A percentile compares a stretch with the other conserved stretches of the same genome.
Evolutionary conservation across 768 basidiomycete species (phyloP).

Genomic region (Mycena chlorophos): DNA sequence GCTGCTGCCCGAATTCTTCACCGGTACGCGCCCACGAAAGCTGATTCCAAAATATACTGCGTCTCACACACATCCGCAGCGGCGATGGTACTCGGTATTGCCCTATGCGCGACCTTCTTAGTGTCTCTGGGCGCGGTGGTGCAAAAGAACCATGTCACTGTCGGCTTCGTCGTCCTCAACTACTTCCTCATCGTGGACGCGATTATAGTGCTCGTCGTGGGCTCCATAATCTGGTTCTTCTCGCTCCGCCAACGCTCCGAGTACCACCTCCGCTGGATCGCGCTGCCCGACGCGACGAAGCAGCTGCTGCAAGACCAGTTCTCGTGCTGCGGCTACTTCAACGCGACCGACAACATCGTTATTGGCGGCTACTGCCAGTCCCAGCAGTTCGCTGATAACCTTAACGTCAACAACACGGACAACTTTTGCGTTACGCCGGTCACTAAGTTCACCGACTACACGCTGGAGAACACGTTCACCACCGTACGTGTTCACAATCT

Average conservation of each 20-base stretch:
- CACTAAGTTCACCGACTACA: slow-evolving; percentile 66
- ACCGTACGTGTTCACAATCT: slow-evolving; percentile 29
- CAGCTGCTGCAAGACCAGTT: slow-evolving; percentile 75
- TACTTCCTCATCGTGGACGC: slow-evolving; percentile 69
- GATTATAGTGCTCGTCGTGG: slow-evolving; percentile 60
- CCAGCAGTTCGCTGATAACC: slow-evolving; percentile 40
- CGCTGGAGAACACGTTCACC: slow-evolving; percentile 84
- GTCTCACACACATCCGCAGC: slow-evolving; percentile 49
- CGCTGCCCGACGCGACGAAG: slow-evolving; percentile 45
- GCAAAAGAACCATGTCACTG: slow-evolving; percentile 66
- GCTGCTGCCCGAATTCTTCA: slow-evolving; percentile 56
- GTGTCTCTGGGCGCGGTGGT: slow-evolving; percentile 72
- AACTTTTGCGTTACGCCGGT: slow-evolving; percentile 73
- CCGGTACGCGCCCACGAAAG: slow-evolving; percentile 43
- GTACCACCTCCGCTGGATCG: slow-evolving; percentile 59
- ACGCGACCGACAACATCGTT: slow-evolving; percentile 56
- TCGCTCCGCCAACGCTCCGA: slow-evolving; percentile 71
- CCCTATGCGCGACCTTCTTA: slow-evolving; percentile 64
- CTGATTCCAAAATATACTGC: neutral
- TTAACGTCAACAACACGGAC: slow-evolving; percentile 39
- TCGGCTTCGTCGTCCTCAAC: slow-evolving; percentile 75
- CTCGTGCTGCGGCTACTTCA: slow-evolving; percentile 65
- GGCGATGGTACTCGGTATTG: slow-evolving; percentile 67
- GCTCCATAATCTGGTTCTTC: slow-evolving; percentile 79
- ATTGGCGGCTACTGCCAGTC: slow-evolving; percentile 65